Evolutionary conservation across 1,284 basidiomycete genomes (phyloP).

Genomic region (Cutaneotrichosporon sp.): DNA sequence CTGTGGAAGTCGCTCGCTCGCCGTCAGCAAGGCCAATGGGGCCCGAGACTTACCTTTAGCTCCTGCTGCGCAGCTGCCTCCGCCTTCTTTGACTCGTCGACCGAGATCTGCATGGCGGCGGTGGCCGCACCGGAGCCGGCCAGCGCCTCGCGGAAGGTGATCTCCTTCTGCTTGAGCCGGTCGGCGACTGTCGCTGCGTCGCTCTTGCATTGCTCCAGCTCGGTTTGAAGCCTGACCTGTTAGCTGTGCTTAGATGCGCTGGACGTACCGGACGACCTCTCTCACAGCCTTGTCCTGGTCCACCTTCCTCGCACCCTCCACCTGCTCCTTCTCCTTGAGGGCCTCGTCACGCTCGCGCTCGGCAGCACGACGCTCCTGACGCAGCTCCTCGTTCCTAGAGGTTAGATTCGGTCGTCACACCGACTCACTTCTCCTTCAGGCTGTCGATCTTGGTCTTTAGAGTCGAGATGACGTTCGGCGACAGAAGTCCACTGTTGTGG

Average conservation of each 20-base stretch:
- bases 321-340: neutral
- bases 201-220: neutral
- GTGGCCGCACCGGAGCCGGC: neutral
- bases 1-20: neutral
- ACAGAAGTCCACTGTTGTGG: slow-evolving; percentile 3
- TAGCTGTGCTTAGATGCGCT: neutral
- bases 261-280: neutral
- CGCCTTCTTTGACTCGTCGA: neutral
- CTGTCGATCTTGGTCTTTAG: slow-evolving; percentile 1
- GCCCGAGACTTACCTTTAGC: neutral
- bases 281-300: slow-evolving; percentile 2
- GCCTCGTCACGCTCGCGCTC: neutral
- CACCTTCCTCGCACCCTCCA: neutral
- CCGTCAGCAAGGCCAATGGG: neutral
- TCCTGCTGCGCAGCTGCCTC: neutral
- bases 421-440: neutral
- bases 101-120: neutral
- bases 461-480: slow-evolving; percentile 2
- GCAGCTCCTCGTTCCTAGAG: neutral
- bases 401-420: neutral
- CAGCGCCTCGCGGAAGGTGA: neutral
- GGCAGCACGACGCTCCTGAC: neutral
- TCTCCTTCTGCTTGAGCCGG: neutral
- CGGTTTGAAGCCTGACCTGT: neutral
- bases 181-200: neutral